These are phyloP conservation scores for Pichia thaimueangensis DNA, from an alignment of 805 yeast species.

Conservation along the genomic window DNA sequence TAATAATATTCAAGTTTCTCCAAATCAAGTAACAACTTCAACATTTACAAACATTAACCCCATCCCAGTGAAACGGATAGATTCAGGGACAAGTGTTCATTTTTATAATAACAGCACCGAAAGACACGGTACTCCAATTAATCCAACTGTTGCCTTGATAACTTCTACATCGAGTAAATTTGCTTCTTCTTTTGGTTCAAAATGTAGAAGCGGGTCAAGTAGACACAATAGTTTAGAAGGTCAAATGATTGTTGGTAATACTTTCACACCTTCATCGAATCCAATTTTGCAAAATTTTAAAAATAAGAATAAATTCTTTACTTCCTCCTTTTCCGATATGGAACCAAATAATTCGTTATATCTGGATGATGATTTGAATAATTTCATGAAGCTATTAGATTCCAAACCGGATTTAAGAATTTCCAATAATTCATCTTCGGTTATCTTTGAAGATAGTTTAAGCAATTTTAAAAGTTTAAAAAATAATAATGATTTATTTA, in stretches of 20 bases:
- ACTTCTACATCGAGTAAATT: constrained; percentile 46
- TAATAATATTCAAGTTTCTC: constrained; percentile 1
- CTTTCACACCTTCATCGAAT: constrained; percentile 13
- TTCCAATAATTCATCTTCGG: constrained; percentile 18
- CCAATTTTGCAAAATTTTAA: constrained; percentile 24
- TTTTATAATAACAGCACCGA: constrained; percentile 8
- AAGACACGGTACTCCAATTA: neutral
- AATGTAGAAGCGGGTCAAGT: constrained; percentile 27
- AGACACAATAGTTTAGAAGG: constrained; percentile 28
- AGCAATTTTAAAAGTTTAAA: constrained; percentile 25
- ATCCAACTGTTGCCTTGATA: constrained; percentile 10
- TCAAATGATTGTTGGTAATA: constrained; percentile 12
- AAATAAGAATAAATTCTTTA: constrained; percentile 19
- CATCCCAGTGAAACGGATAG: constrained; percentile 37
- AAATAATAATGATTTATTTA: constrained; percentile 23
- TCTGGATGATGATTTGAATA: constrained; percentile 30
- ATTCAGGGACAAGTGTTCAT: constrained; percentile 34
- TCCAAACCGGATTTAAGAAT: constrained; percentile 32
- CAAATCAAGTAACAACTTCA: constrained; percentile 8
- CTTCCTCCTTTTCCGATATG: constrained; percentile 21
- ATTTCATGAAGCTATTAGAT: constrained; percentile 31
- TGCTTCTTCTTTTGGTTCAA: constrained; percentile 68
- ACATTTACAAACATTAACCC: constrained; percentile 24
- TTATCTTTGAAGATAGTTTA: constrained; percentile 25
- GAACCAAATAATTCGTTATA: constrained; percentile 25